Conservation (phyloP, 2,329 filamentous ascomycete genomes). For the Phialophora verrucosa region DNA sequence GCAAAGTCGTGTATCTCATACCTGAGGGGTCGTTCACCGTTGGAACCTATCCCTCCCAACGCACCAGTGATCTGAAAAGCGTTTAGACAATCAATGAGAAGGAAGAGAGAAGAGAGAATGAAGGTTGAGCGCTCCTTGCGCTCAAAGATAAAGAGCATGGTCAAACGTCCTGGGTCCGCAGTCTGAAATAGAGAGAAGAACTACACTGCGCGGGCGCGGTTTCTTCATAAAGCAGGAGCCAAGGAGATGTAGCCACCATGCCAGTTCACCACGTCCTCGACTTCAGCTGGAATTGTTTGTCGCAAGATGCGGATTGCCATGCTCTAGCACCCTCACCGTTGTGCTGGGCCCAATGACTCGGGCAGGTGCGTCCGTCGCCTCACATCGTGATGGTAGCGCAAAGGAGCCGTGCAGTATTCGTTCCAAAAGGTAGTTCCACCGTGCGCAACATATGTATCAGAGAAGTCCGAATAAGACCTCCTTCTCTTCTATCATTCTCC, state of each 20-base stretch:
- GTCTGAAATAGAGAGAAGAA: conserved; percentile 2
- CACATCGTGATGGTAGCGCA: conserved; percentile 28
- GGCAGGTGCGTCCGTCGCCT: conserved; percentile 33
- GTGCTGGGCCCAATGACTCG: conserved; percentile 29
- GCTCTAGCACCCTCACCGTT: conserved; percentile 29
- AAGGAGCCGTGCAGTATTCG: conserved; percentile 9
- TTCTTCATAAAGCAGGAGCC: conserved; percentile 18
- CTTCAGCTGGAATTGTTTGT: conserved; percentile 22
- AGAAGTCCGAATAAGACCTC: conserved; percentile 12
- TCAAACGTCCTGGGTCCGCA: not conserved
- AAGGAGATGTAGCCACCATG: conserved; percentile 17
- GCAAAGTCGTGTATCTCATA: conserved; percentile 72
- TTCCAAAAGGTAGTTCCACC: not conserved
- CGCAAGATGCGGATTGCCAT: conserved; percentile 16
- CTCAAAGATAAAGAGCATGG: conserved; percentile 20
- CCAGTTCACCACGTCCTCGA: not conserved
- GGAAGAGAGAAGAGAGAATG: conserved; percentile 7
- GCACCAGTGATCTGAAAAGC: conserved; percentile 42
- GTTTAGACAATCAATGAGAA: conserved; percentile 14
- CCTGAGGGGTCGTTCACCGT: conserved; percentile 52
- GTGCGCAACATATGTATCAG: conserved; percentile 8
- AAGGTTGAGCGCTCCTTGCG: conserved; percentile 2
- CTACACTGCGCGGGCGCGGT: not conserved
- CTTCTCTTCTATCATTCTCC: conserved; percentile 12
- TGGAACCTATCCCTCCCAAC: conserved; percentile 39